Percentiles rank a stretch among this genome's conserved stretches.
These are phyloP conservation scores for Neolentinus lepideus DNA, from an alignment of 1,284 basidiomycete genomes.

Conservation along the genomic window DNA sequence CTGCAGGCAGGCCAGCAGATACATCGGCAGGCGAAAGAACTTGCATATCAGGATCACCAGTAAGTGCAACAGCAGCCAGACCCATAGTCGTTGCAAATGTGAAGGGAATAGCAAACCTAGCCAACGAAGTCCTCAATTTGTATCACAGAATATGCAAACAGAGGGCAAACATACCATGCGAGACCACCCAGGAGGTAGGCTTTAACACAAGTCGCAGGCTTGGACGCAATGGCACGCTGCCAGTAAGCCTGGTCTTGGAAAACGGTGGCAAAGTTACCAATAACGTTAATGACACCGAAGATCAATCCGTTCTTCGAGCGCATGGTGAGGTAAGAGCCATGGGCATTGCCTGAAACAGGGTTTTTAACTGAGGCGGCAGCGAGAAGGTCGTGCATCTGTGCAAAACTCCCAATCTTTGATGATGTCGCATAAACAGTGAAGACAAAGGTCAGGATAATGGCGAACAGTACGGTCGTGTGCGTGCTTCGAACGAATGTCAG, in stretches of 20 bases:
- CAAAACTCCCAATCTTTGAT: conserved; percentile 43
- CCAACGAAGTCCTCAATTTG: neutral
- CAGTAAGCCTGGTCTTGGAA: conserved; percentile 75
- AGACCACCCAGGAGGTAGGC: conserved; percentile 88
- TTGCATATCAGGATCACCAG: conserved; percentile 63
- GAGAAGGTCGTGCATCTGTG: conserved; percentile 47
- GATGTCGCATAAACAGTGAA: conserved; percentile 70
- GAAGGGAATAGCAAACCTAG: conserved; percentile 78
- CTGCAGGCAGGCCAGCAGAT: conserved; percentile 78
- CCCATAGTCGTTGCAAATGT: conserved; percentile 78
- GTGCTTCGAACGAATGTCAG: conserved; percentile 33
- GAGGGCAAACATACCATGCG: conserved; percentile 50
- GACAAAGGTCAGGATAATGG: conserved; percentile 67
- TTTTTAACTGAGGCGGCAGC: conserved; percentile 27
- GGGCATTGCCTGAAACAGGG: conserved; percentile 52
- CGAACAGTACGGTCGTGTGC: conserved; percentile 77
- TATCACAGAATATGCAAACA: neutral
- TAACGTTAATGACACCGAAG: conserved; percentile 85
- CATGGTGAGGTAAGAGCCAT: conserved; percentile 69
- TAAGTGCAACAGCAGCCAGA: conserved; percentile 74
- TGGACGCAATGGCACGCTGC: conserved; percentile 85
- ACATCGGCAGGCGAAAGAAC: conserved; percentile 57
- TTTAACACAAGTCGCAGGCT: conserved; percentile 78
- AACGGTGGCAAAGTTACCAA: conserved; percentile 79
- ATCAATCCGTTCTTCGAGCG: conserved; percentile 77